Percentiles rank a stretch among this genome's conserved stretches.
phyloP scores from a whole-genome alignment of 2,329 filamentous ascomycete genomes.

The Paraphaeosphaeria sporulosa region DNA sequence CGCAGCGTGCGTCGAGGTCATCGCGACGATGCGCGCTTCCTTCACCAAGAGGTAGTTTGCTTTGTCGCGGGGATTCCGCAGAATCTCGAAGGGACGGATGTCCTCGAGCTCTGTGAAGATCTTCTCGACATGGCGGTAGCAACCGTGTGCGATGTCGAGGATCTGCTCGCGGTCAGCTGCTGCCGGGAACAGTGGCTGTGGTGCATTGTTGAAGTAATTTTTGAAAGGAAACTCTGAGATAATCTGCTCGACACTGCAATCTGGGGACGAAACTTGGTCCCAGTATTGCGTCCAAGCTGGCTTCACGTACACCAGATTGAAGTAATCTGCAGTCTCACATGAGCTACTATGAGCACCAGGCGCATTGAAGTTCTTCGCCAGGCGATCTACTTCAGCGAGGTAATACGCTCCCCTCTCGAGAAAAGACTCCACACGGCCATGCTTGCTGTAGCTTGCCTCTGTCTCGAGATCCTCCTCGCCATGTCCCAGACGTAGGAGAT shows the following conservation, averaged over 20 bases:
- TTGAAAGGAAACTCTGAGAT: constrained; percentile 85
- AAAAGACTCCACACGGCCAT: constrained; percentile 93
- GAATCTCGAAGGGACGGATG: constrained; percentile 92
- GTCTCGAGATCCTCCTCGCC: constrained; percentile 94
- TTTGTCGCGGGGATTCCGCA: constrained; percentile 88
- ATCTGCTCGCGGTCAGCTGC: constrained; percentile 70
- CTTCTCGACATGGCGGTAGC: constrained; percentile 85
- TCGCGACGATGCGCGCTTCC: constrained; percentile 96
- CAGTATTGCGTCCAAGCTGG: constrained; percentile 89
- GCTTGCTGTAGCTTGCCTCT: constrained; percentile 88
- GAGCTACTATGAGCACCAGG: constrained; percentile 95
- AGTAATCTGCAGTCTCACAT: constrained; percentile 96
- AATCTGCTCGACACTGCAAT: constrained; percentile 67
- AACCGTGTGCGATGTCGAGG: constrained; percentile 81
- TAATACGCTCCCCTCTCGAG: constrained; percentile 83
- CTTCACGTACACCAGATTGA: constrained; percentile 88
- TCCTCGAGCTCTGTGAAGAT: constrained; percentile 93
- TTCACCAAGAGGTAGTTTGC: constrained; percentile 94
- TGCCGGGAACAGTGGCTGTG: constrained; percentile 81
- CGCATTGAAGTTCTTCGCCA: constrained; percentile 84
- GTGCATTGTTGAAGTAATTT: constrained; percentile 83
- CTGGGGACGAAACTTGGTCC: constrained; percentile 66
- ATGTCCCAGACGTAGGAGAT: constrained; percentile 89
- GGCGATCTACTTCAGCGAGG: constrained; percentile 82
- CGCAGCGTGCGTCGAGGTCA: constrained; percentile 98